Evolutionary conservation across 345 rosid genomes (phyloP), one percentile per base, ranked within the genome.

Genomic region (Excoecaria agallocha): DNA sequence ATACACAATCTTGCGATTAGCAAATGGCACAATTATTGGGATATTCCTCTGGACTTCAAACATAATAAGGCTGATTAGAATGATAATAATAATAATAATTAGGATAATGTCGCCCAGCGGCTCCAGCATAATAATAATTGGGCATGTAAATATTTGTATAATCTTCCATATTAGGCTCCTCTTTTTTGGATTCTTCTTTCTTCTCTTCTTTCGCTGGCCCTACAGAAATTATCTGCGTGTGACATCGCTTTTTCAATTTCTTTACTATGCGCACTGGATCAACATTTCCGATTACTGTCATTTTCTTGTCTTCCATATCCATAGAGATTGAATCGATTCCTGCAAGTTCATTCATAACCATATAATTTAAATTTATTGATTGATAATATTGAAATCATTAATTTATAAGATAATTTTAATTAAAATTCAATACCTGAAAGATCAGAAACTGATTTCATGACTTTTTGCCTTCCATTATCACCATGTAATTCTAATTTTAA

Each of bases 281-380:
- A 0, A 88, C 78, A 0, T 81, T 82, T 5, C 95, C 97, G 0
- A 70, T 83, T 9, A 91, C 86, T 0, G 98, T 91, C 63, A 93
- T 6, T 13, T 89, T 89, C 19, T 72, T 79, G 5, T 84, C 89
- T 20, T 85, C 85, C 81, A 82, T 73, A 76, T 91, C 88, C 74
- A 89, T 70, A 6, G 86, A 62, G 0, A 93, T 78, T 0, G 90
- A 87, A 20, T 85, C 85, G 12, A 89, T 72, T 55, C 91, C 90
- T 89, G 50, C 12, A 41, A 30, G 2, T 30, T 30, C 30, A 30
- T 30, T 30, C 30, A 30, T 30, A 30, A 30, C 30, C 30, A 30
- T 30, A 30, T 30, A 30, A 30, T 30, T 30, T 30, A 30, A 30
- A 30, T 30, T 30, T 30, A 0, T 30, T 30, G 30, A 30, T 30